These are phyloP conservation scores for Scedosporium apiospermum DNA, from an alignment of 2,329 filamentous ascomycete species.

Conservation along the genomic window DNA sequence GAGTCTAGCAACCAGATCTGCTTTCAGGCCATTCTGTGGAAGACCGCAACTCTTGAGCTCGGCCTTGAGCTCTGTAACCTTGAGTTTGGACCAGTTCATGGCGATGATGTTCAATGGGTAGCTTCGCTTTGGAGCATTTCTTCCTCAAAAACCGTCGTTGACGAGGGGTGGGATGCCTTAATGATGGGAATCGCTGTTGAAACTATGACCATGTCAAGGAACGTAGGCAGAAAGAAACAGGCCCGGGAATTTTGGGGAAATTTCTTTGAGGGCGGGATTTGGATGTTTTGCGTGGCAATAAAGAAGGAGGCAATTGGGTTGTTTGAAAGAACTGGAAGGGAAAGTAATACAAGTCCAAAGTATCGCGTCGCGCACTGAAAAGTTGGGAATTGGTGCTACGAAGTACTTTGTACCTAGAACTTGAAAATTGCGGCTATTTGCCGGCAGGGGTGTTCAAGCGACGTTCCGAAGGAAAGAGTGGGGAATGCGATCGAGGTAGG, in stretches of 20 bases:
- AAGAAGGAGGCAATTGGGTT: background rate
- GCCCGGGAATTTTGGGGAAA: too few relatives aligned
- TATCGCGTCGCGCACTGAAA: too few relatives aligned
- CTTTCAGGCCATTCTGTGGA: constrained; percentile 58
- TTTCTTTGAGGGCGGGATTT: too few relatives aligned
- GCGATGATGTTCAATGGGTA: constrained; percentile 9
- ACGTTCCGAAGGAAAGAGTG: too few relatives aligned
- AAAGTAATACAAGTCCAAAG: too few relatives aligned
- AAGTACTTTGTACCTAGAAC: too few relatives aligned
- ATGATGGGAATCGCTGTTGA: background rate
- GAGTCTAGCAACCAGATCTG: constrained; percentile 60
- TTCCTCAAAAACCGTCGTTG: background rate
- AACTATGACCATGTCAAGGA: background rate
- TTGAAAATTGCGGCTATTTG: too few relatives aligned
- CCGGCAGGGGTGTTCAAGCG: too few relatives aligned
- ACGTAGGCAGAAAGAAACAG: background rate
- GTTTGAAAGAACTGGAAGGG: too few relatives aligned
- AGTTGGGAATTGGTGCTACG: too few relatives aligned
- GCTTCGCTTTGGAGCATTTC: background rate
- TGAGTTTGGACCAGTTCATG: constrained; percentile 51
- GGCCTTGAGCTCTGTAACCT: constrained; percentile 65
- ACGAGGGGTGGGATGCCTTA: background rate
- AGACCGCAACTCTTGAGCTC: constrained; percentile 67
- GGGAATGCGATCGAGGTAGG: too few relatives aligned
- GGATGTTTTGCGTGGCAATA: too few relatives aligned